Conservation (phyloP, 1,284 basidiomycete genomes). For the Chondrostereum purpureum region DNA sequence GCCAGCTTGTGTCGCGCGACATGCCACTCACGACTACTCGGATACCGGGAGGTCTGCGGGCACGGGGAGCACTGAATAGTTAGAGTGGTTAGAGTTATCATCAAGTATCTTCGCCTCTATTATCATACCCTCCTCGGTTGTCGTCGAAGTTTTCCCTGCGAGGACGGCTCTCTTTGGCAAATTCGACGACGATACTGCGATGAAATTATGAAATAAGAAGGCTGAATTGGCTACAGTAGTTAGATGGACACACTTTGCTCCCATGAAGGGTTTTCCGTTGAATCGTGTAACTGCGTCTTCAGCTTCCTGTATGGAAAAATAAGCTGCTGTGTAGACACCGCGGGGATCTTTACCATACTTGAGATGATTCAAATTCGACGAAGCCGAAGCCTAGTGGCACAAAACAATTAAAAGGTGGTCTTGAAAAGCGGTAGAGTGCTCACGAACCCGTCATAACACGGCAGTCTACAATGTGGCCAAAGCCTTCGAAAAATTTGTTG, state of each 20-base stretch:
- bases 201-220: too few relatives aligned
- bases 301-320: constrained; percentile 59
- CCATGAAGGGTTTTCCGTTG: constrained; percentile 85
- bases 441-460: constrained; percentile 86
- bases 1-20: constrained; percentile 92
- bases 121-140: constrained; percentile 42
- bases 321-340: constrained; percentile 3
- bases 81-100: constrained; percentile 6
- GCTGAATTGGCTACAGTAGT: too few relatives aligned
- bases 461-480: constrained; percentile 83
- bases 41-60: constrained; percentile 73
- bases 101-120: constrained; percentile 2
- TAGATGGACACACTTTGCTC: constrained; percentile 77
- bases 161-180: constrained; percentile 83
- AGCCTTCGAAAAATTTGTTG: constrained; percentile 79
- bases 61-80: constrained; percentile 39
- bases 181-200: constrained; percentile 88
- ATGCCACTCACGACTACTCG: constrained; percentile 82
- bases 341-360: constrained; percentile 38
- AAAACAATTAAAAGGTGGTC: constrained; percentile 2
- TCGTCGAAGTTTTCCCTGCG: constrained; percentile 72
- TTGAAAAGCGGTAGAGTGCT: background rate
- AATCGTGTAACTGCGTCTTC: constrained; percentile 85
- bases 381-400: constrained; percentile 79
- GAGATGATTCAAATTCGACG: constrained; percentile 84